Evolutionary conservation across 108 stramenopile genomes (phyloP), one percentile per base, ranked within the genome.

Genomic region (Pseudonitzschia multiseries): DNA sequence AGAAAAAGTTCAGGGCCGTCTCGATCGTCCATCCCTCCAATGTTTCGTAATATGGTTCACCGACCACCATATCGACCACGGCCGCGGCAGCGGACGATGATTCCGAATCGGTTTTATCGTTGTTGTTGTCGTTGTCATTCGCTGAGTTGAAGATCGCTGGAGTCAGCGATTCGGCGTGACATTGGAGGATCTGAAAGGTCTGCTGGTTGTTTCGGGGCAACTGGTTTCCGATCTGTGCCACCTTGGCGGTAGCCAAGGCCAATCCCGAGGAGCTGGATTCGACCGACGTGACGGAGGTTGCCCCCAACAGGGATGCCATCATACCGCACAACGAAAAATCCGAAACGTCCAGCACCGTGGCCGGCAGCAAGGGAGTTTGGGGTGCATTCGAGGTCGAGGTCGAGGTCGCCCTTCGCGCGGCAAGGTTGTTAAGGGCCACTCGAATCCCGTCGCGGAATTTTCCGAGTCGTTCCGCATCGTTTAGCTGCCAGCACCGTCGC

Each of bases 31-130:
- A 92, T n/a, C 88, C 90, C 65, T 89, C 86, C 64, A 85, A 64
- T 33, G 87, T 74, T 77, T 90, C 85, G 66, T 87, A 94, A 69
- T 91, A 92, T 20, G 93, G 93, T 57, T 94, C 93, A 9, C 84
- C 90, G 13, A 89, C 75, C 4, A 94, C 85, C 36, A 94, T 72
- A 42, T 88, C 75, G 0, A 82, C 79, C 21, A 40, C 27, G 0
- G 81, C 77, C 21, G 4, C 61, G 8, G 0, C 33, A 9, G 9
- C 53, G n/a, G 22, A 0, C 8, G 57, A 14, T 8, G 57, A 14
- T 8, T 28, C 10, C 14, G 57, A 0, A 27, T 28, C 0, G 15
- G 15, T 51, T 13, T 66, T 65, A 8, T 64, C 0, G 4, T 73
- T 21, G 40, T 32, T 40, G 61, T 40, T 20, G 20, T n/a, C 29